Percentiles rank a stretch among this genome's conserved stretches.
phyloP scores from a whole-genome alignment of 495 filamentous ascomycete genomes.

The Penicillium angulare region DNA sequence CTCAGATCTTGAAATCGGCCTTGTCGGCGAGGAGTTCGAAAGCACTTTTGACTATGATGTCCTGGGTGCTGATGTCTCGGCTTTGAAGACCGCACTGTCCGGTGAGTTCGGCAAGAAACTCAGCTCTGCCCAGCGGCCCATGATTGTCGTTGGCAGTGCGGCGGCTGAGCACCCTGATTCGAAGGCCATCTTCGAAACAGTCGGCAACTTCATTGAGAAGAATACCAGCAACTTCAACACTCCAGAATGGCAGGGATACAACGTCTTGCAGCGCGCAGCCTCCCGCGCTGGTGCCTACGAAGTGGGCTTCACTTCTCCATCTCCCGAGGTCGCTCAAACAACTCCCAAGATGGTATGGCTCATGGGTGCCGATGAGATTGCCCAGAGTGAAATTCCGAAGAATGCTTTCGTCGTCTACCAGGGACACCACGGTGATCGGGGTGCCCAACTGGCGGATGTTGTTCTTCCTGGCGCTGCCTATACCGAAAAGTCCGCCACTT shows the following conservation, averaged over 20 bases:
- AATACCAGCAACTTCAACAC: constrained; percentile 83
- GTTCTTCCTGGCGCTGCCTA: constrained; percentile 92
- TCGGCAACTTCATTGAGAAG: constrained; percentile 90
- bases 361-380: constrained; percentile 90
- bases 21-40: constrained; percentile 87
- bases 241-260: constrained; percentile 95
- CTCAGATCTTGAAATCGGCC: constrained; percentile 88
- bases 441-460: constrained; percentile 89
- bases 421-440: constrained; percentile 93
- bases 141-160: constrained; percentile 92
- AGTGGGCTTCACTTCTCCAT: constrained; percentile 86
- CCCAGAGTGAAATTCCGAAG: constrained; percentile 77
- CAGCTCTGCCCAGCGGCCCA: constrained; percentile 79
- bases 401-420: constrained; percentile 97
- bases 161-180: constrained; percentile 86
- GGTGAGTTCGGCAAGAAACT: constrained; percentile 91
- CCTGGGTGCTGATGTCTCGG: constrained; percentile 70
- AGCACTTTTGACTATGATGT: constrained; percentile 93
- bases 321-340: constrained; percentile 69
- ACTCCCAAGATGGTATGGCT: constrained; percentile 96
- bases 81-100: constrained; percentile 80
- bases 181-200: constrained; percentile 86
- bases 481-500: constrained; percentile 96
- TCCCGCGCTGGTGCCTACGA: constrained; percentile 92
- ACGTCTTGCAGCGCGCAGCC: constrained; percentile 88